Evolutionary conservation across 2,329 filamentous ascomycete species (phyloP).

Genomic region (Venturia carpophila): DNA sequence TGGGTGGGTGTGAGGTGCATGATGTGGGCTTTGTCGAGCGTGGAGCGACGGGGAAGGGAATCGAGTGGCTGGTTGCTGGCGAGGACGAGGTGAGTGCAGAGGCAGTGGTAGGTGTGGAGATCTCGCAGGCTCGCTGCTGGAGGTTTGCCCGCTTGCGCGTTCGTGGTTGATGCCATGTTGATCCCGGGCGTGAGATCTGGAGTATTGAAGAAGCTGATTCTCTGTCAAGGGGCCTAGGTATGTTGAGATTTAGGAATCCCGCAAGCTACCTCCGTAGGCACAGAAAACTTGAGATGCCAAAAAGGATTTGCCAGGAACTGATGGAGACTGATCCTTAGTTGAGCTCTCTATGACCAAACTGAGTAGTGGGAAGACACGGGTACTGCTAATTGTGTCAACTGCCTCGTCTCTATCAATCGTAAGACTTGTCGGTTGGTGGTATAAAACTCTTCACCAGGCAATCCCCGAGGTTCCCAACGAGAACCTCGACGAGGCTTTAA

Average conservation of each 20-base stretch:
- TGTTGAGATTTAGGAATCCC: too few species aligned
- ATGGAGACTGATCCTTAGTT: background rate
- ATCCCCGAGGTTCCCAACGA: background rate
- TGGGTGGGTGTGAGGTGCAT: conserved; percentile 41
- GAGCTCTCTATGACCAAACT: background rate
- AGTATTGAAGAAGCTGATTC: too few species aligned
- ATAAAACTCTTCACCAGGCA: background rate
- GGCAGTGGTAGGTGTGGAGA: conserved; percentile 54
- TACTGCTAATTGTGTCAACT: background rate
- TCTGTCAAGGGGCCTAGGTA: too few species aligned
- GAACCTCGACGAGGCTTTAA: background rate
- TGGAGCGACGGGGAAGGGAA: conserved; percentile 45
- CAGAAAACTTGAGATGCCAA: too few species aligned
- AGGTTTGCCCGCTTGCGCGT: background rate
- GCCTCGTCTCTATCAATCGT: background rate
- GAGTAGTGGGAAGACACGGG: background rate
- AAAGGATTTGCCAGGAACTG: too few species aligned
- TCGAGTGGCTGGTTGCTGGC: conserved; percentile 48
- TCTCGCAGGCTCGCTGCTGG: background rate
- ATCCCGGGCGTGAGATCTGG: background rate
- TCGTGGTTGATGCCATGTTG: background rate
- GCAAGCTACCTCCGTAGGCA: too few species aligned
- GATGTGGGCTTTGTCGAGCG: conserved; percentile 49
- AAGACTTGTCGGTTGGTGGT: background rate
- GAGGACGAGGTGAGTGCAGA: conserved; percentile 58